Base-by-base conservation (phyloP, 2,329 filamentous ascomycete genomes). In the Alternaria infectoria region DNA sequence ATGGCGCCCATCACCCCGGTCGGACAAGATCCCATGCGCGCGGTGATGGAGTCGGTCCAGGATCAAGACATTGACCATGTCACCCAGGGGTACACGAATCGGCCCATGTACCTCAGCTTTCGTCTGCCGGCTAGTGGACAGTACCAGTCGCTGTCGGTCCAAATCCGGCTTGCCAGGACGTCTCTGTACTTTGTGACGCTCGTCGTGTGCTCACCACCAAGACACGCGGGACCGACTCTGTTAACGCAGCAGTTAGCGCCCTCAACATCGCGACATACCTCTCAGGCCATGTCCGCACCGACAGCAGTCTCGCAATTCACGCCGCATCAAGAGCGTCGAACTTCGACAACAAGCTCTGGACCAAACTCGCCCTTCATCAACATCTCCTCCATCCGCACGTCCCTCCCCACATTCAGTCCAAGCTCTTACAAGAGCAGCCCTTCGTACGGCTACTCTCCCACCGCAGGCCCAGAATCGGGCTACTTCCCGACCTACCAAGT, bases 1-100 rank as follows among this genome's bases (percentile, higher is more conserved):
- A 81, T 86, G 73, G 81, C 85, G 23, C 83, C 84, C 6, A 86
- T 86, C 23, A 80, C 80, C 15, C 77, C 78, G 11, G 71, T 81
- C 5, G 78, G 79, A 32, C 78, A 83, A 43, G 82, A 84, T 67
- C 80, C 81, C 11, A 72, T 85, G 50, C 77, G 77, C 19, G 60
- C 70, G 6, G 76, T 83, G 12, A 72, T 85, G 49, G 75, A 80
- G 15, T 74, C 75, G 23, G 73, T 84, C 9, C 68, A 71, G 4
- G 81, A 84, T 45, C 74, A 73, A 5, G 82, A 85, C 57, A 76
- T 83, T 13, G 83, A 84, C 19, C 75, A 77, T 44, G 77, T 82
- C 46, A 83, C 81, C 32, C 79, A 81, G 23, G 81, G 81, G 25
- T 84, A 79, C 66, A 77, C 76, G 8, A 79, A 83, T 57, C 75